These are phyloP conservation scores for Tricholoma hemisulphureum DNA, from an alignment of 768 basidiomycete species.

Conservation along the genomic window DNA sequence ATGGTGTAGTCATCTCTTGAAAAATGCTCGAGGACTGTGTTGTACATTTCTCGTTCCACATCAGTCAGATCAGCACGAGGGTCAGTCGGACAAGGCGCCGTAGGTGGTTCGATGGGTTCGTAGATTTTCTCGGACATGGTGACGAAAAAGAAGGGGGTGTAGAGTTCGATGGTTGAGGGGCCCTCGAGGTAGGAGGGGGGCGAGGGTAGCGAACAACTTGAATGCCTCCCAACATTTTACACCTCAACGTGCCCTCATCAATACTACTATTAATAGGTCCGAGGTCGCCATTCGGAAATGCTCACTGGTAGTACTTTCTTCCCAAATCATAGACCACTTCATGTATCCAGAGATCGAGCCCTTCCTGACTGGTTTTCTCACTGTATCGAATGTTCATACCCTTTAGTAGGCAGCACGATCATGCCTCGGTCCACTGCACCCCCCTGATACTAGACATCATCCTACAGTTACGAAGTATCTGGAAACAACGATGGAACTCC, in stretches of 20 bases:
- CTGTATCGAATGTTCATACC: constrained; percentile 72
- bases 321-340: no score
- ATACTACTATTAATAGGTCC: background rate
- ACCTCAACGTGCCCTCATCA: background rate
- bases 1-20: constrained; percentile 48
- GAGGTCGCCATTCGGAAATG: background rate
- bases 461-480: constrained; percentile 71
- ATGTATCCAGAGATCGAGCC: constrained; percentile 75
- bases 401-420: constrained; percentile 70
- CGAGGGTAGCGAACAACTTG: background rate
- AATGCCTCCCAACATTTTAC: background rate
- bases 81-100: constrained; percentile 25
- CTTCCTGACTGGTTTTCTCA: constrained; percentile 60
- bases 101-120: constrained; percentile 32
- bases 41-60: constrained; percentile 48
- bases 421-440: no score
- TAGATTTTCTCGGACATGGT: constrained; percentile 29
- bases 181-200: background rate
- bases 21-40: constrained; percentile 62
- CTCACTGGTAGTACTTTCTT: background rate
- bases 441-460: background rate
- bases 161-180: background rate
- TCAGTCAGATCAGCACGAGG: constrained; percentile 40
- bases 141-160: no score
- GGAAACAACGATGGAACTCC: constrained; percentile 77